Base-by-base conservation (phyloP, 495 filamentous ascomycete species). In the Penicillium pancosmium region DNA sequence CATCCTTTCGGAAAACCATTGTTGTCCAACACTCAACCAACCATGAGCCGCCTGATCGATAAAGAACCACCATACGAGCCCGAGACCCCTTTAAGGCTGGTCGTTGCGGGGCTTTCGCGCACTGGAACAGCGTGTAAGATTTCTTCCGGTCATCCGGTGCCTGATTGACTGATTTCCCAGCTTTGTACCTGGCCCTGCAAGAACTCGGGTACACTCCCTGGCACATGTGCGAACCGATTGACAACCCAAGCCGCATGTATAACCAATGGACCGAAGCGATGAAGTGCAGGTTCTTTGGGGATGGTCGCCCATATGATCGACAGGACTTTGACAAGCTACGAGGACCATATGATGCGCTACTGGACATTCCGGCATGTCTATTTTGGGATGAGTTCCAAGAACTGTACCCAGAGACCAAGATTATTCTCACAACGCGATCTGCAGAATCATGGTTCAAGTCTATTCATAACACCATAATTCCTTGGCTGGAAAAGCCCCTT, bases 331-430 rank as follows among this genome's bases (percentile, higher is more conserved):
- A 54, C 19, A 23, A 33, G 13, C 36, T 54, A 13, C 35, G 52
- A 54, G 52, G 52, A 7, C 38, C 38, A 16, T 54, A 54, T 11
- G 52, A 54, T 33, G 52, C 52, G 10, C 23, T 54, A 18, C 25
- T 54, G 36, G 52, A 54, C 21, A 54, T 54, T 5, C 52, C 52
- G 0, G 52, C 52, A 43, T 54, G 52, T 33, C 52, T 54, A 1
- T 54, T 54, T 21, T 54, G 52, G 52, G 52, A 54, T 11, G 52
- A 54, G 16, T 54, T 54, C 23, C 34, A 54, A 10, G 36, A 43
- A 31, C 23, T 54, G n/a, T 67, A 67, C 34, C 64, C 64, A 6
- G 49, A 60, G 25, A 56, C 54, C 15, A 67, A 67, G 50, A 52
- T 58, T 21, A 64, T 67, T 23, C 52, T 67, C 9, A 64, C 64